A percentile compares a stretch with the other conserved stretches of the same genome.
Conservation (phyloP, 2,329 filamentous ascomycete genomes). For the Diplodia sapinea region DNA sequence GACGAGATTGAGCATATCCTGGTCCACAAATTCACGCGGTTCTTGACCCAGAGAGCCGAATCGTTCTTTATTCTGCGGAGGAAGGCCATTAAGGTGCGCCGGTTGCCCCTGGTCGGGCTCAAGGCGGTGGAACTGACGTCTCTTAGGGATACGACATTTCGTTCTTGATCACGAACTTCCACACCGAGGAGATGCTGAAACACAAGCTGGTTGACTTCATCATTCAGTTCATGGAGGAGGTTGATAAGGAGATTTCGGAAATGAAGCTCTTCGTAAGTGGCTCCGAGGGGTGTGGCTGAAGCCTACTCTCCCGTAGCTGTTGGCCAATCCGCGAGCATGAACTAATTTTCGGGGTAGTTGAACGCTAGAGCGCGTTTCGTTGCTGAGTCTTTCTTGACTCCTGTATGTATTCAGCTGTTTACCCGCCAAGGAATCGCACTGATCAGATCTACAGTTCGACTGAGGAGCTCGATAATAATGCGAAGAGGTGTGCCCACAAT, state of each 20-base stretch:
- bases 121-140: conserved; percentile 32
- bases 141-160: conserved; percentile 93
- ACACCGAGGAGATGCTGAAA: conserved; percentile 98
- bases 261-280: conserved; percentile 97
- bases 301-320: neutral
- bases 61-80: conserved; percentile 95
- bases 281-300: neutral
- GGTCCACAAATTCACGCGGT: conserved; percentile 97
- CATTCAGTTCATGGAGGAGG: conserved; percentile 99
- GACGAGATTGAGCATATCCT: conserved; percentile 98
- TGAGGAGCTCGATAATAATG: neutral
- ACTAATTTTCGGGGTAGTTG: conserved; percentile 61
- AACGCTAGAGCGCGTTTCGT: conserved; percentile 97
- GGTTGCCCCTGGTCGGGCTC: conserved; percentile 1
- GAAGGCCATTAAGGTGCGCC: conserved; percentile 86
- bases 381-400: conserved; percentile 96
- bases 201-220: conserved; percentile 99
- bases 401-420: conserved; percentile 60
- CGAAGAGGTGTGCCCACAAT: neutral
- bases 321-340: neutral
- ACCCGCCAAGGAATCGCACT: neutral
- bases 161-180: conserved; percentile 98
- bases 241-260: conserved; percentile 99
- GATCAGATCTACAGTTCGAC: conserved; percentile 15
- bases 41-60: conserved; percentile 94